These are phyloP conservation scores for Rutstroemia sydowiana DNA, from an alignment of 2,329 filamentous ascomycete species.

Conservation along the genomic window DNA sequence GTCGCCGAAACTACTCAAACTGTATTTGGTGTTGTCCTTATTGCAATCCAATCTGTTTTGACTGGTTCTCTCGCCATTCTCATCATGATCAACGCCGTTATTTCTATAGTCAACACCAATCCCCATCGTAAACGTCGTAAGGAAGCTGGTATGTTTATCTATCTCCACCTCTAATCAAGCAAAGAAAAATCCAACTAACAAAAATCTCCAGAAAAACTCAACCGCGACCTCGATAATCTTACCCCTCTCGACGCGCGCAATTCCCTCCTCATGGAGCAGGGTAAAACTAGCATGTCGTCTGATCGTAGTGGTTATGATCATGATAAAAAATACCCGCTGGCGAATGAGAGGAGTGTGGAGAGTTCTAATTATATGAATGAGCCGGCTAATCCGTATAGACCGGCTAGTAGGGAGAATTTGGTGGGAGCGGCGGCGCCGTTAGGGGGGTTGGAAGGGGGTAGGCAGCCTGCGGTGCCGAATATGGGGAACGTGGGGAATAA, in stretches of 20 bases:
- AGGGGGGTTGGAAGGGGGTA: conserved; percentile 15
- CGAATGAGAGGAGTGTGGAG: conserved; percentile 16
- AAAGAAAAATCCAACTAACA: neutral
- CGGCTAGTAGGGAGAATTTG: conserved; percentile 20
- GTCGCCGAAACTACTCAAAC: conserved; percentile 90
- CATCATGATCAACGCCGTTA: conserved; percentile 82
- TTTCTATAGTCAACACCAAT: conserved; percentile 76
- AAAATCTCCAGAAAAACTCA: conserved; percentile 56
- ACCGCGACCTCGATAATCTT: conserved; percentile 71
- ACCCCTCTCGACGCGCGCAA: conserved; percentile 84
- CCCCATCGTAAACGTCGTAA: conserved; percentile 83
- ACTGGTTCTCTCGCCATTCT: conserved; percentile 79
- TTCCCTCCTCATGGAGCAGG: conserved; percentile 53
- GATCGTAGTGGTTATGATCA: conserved; percentile 15
- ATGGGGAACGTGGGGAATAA: neutral
- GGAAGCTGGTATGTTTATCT: conserved; percentile 69
- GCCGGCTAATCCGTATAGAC: conserved; percentile 24
- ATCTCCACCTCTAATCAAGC: conserved; percentile 10
- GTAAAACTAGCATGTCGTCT: neutral
- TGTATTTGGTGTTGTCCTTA: conserved; percentile 84
- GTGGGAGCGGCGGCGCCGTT: conserved; percentile 22
- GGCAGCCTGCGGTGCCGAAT: conserved; percentile 20
- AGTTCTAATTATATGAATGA: conserved; percentile 27
- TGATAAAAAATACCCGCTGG: conserved; percentile 19
- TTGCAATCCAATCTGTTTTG: conserved; percentile 80